A percentile compares a stretch with the other conserved stretches of the same genome.
Evolutionary conservation across 768 basidiomycete genomes (phyloP).

Genomic region (Mycena indigotica): DNA sequence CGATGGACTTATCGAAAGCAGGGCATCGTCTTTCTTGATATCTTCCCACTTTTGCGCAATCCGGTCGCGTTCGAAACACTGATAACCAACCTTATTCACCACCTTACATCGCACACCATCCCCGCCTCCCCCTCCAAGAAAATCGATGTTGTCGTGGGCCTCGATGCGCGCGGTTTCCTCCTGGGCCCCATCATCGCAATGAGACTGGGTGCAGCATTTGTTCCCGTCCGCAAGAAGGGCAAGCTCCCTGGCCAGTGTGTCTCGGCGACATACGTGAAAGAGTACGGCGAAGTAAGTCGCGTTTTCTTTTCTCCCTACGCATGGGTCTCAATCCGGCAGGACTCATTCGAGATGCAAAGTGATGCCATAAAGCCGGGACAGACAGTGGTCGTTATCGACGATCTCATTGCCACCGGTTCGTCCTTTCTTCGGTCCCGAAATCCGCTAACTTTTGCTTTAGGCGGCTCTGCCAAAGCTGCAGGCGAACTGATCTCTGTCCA

Average conservation of each 20-base stretch:
- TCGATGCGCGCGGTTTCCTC: constrained; percentile 96
- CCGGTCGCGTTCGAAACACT: constrained; percentile 89
- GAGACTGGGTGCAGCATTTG: constrained; percentile 90
- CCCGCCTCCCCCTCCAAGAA: constrained; percentile 59
- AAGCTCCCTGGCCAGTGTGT: constrained; percentile 91
- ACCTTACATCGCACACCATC: constrained; percentile 78
- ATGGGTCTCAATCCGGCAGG: constrained; percentile 48
- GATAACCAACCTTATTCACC: constrained; percentile 86
- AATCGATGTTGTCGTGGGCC: constrained; percentile 90
- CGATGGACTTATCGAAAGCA: constrained; percentile 30
- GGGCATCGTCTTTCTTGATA: constrained; percentile 93
- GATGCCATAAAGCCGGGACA: constrained; percentile 83
- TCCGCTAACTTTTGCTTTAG: constrained; percentile 37
- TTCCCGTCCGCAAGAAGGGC: constrained; percentile 91
- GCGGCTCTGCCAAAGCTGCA: constrained; percentile 92
- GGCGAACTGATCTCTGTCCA: constrained; percentile 83
- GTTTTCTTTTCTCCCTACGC: background rate
- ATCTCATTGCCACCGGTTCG: constrained; percentile 92
- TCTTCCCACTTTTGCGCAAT: constrained; percentile 88
- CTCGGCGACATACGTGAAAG: constrained; percentile 81
- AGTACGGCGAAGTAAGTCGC: constrained; percentile 79
- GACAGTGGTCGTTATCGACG: constrained; percentile 87
- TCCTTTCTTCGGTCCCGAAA: constrained; percentile 1
- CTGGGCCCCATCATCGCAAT: constrained; percentile 91
- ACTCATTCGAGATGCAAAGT: constrained; percentile 94